Base-by-base conservation (phyloP, 2,329 filamentous ascomycete genomes). In the Aureobasidium sp. region DNA sequence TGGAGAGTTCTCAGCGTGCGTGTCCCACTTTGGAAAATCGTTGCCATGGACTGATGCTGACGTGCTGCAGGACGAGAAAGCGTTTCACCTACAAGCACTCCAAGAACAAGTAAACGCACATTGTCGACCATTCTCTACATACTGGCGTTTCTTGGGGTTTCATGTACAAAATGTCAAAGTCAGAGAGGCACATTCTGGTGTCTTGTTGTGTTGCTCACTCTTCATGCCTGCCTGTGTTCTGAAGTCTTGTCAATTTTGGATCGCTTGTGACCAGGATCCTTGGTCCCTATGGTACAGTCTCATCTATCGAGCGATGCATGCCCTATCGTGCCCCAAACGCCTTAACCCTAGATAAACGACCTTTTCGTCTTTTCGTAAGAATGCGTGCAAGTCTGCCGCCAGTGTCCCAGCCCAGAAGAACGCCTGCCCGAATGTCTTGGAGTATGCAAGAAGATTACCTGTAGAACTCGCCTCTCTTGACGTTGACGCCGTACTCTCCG, bases 401-500 rank as follows among this genome's bases (percentile, higher is more conserved):
- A 29, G 17, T 47, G 2, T 40, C 55, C 42, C 23, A 29, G 27
- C 23, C 23, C 35, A 19, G 17, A 37, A n/a, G 37, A 38, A 35
- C 37, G 43, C 50, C 61, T 38, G 23, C 43, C 50, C 43, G 37
- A 33, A 57, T 45, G 40, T 38, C 58, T 35, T 25, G 49, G 8
- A 23, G 17, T 42, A 35, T 43, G 29, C 19, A 55, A 55, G 37
- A 43, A n/a, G 23, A 25, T 78, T 73, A 96, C 68, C 92, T 83
- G 74, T 99, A 99, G 72, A 97, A 99, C 77, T 99, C 94, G 70
- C 93, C 92, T 65, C 94, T 83, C 84, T 96, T 97, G 57, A 97
- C 89, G 71, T 96, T 99, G 57, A 99, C 91, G 1, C 94, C 94
- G 72, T 97, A 99, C 79, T 99, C 94, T 33, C 89, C 89, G 31